Conservation (phyloP, 78 protist genomes). For the Cyanophora paradoxa region DNA sequence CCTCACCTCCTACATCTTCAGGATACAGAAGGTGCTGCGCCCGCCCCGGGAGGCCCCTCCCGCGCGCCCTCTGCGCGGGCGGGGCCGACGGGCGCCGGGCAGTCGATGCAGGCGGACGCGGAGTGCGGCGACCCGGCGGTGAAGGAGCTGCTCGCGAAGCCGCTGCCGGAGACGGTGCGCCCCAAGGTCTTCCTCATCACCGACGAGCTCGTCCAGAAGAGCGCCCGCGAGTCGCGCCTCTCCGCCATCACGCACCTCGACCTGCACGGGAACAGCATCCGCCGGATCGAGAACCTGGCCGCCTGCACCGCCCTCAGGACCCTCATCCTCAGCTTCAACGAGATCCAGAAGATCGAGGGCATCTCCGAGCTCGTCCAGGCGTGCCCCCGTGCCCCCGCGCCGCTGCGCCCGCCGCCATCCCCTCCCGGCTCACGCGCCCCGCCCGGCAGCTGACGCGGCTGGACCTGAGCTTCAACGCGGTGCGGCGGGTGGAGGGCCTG, state of each 20-base stretch:
- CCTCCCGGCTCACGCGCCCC: not conserved
- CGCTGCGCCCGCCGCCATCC: not conserved
- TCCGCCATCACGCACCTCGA: conserved; percentile 19
- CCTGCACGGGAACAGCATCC: conserved; percentile 20
- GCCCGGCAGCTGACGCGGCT: conserved; percentile 4
- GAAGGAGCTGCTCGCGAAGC: conserved; percentile 9
- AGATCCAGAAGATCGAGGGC: conserved; percentile 25
- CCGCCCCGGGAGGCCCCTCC: no score
- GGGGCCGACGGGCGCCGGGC: no score
- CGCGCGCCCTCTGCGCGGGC: no score
- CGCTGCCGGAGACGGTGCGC: not conserved
- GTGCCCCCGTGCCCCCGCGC: no score
- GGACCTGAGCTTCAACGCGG: conserved; percentile 40
- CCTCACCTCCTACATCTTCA: no score
- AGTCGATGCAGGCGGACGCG: not conserved
- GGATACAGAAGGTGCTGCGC: not conserved
- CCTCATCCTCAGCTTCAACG: conserved; percentile 44
- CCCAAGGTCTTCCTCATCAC: not conserved
- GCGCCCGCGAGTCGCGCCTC: not conserved
- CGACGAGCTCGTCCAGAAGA: not conserved
- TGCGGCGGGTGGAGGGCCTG: conserved; percentile 37
- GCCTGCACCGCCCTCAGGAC: not conserved
- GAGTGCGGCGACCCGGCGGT: not conserved
- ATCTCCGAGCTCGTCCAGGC: not conserved
- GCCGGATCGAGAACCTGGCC: conserved; percentile 1